phyloP scores from a whole-genome alignment of 2,329 filamentous ascomycete genomes.

The Calonectria hongkongensis region DNA sequence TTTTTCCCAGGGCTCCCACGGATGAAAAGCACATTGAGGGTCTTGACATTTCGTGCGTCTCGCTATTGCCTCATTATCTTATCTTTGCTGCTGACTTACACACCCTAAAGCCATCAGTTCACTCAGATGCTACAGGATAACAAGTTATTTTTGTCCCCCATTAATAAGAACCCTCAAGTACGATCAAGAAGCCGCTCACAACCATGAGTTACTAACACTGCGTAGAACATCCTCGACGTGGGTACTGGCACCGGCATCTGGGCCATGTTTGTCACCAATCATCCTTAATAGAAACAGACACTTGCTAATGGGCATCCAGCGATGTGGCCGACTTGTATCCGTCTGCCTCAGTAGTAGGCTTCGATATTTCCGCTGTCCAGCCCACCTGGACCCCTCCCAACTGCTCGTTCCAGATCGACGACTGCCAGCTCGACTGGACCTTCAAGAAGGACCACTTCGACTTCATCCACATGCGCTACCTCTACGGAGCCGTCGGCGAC shows the following conservation, averaged over 20 bases:
- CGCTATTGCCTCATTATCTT: neutral
- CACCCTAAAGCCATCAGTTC: conserved; percentile 37
- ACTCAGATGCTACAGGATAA: conserved; percentile 56
- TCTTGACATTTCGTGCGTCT: conserved; percentile 41
- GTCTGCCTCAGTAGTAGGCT: conserved; percentile 56
- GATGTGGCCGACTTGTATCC: conserved; percentile 58
- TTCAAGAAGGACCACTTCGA: conserved; percentile 67
- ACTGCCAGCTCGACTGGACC: conserved; percentile 66
- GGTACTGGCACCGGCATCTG: conserved; percentile 76
- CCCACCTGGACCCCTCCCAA: conserved; percentile 57
- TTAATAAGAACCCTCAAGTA: conserved; percentile 40
- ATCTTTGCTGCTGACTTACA: neutral
- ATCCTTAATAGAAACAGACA: neutral
- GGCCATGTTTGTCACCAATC: conserved; percentile 59
- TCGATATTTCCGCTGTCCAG: conserved; percentile 61
- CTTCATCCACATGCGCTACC: conserved; percentile 74
- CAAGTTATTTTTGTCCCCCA: conserved; percentile 59
- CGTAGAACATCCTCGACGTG: conserved; percentile 65
- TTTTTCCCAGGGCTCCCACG: conserved; percentile 40
- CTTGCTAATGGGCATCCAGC: conserved; percentile 19
- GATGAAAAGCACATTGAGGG: conserved; percentile 45
- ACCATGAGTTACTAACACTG: neutral
- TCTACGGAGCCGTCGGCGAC: conserved; percentile 74
- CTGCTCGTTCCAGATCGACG: conserved; percentile 59
- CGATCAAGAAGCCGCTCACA: fast-evolving